Percentiles rank a stretch among this genome's conserved stretches.
phyloP scores from a whole-genome alignment of 352 stramenopile species.

The Globisporangium rhizosaccharum region DNA sequence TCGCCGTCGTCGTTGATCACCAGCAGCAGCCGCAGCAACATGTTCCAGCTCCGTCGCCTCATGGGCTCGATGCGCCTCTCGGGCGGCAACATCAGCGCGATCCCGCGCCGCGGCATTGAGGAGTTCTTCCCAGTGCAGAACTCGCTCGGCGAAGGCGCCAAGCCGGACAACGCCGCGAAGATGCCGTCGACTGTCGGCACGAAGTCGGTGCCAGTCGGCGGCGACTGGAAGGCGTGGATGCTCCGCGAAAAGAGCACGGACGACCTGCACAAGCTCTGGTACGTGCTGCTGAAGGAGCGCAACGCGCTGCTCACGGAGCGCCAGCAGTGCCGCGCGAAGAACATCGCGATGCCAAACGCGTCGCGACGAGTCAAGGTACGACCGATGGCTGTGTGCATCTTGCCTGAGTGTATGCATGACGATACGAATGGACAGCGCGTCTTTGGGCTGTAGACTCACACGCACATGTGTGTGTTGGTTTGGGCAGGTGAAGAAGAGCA shows the following conservation, averaged over 20 bases:
- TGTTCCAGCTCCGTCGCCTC: slow-evolving; percentile 64
- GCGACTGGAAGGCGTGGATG: slow-evolving; percentile 94
- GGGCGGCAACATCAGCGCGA: slow-evolving; percentile 22
- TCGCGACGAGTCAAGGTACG: slow-evolving; percentile 63
- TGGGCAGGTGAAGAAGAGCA: slow-evolving; percentile 72
- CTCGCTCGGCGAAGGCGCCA: slow-evolving; percentile 39
- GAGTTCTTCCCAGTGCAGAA: slow-evolving; percentile 73
- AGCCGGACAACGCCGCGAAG: slow-evolving; percentile 43
- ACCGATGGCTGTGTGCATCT: background rate
- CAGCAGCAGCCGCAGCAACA: slow-evolving; percentile 12
- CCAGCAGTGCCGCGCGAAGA: slow-evolving; percentile 69
- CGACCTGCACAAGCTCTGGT: slow-evolving; percentile 98
- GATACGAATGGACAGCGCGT: background rate
- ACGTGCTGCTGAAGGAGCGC: slow-evolving; percentile 96
- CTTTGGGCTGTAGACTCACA: background rate
- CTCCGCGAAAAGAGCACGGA: slow-evolving; percentile 97
- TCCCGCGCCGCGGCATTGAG: slow-evolving; percentile 52
- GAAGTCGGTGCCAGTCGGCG: slow-evolving; percentile 68
- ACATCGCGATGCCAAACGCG: slow-evolving; percentile 72
- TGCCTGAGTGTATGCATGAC: background rate
- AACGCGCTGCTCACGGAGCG: slow-evolving; percentile 96
- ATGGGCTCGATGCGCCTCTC: slow-evolving; percentile 56
- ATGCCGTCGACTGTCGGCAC: slow-evolving; percentile 57
- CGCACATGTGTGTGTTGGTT: background rate
- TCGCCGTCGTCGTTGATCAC: too few species aligned